Percentiles rank a stretch among this genome's conserved stretches.
These are phyloP conservation scores for Trichopus zeylanicus DNA, from an alignment of 116 monocot species.

Conservation along the genomic window DNA sequence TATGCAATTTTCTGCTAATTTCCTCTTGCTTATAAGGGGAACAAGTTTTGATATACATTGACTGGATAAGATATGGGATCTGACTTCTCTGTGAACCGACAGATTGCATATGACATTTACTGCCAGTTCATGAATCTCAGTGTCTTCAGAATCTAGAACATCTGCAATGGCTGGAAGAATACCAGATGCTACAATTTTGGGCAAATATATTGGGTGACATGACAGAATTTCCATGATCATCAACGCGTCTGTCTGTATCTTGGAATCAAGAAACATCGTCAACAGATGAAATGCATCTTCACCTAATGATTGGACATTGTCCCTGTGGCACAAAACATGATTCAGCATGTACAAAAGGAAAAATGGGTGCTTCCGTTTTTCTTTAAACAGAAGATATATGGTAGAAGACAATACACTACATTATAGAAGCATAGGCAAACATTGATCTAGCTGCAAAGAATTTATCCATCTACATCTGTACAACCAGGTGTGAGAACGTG, in stretches of 20 bases:
- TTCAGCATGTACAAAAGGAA: no score
- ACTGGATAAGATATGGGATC: slow-evolving; percentile 40
- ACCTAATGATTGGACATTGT: slow-evolving; percentile 31
- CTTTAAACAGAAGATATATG: background rate
- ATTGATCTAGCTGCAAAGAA: no score
- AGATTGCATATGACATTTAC: slow-evolving; percentile 48
- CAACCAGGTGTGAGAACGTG: background rate
- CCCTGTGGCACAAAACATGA: slow-evolving; percentile 27
- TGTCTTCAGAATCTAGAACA: slow-evolving; percentile 30
- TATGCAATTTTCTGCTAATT: slow-evolving; percentile 26
- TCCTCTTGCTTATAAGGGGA: slow-evolving; percentile 28
- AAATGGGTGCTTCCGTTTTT: no score
- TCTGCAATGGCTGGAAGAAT: slow-evolving; percentile 26
- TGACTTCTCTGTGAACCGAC: slow-evolving; percentile 35
- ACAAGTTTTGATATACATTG: slow-evolving; percentile 34
- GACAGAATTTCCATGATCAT: slow-evolving; percentile 44
- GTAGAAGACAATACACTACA: no score
- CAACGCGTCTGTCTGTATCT: slow-evolving; percentile 41
- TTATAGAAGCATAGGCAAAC: no score
- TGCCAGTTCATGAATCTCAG: slow-evolving; percentile 23
- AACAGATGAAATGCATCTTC: slow-evolving; percentile 42
- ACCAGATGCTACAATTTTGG: slow-evolving; percentile 25
- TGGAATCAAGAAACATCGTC: slow-evolving; percentile 40
- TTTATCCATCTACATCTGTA: no score
- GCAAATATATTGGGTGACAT: slow-evolving; percentile 11